phyloP scores from a whole-genome alignment of 179 eudicot genomes.

The Heliamphora pulchella region DNA sequence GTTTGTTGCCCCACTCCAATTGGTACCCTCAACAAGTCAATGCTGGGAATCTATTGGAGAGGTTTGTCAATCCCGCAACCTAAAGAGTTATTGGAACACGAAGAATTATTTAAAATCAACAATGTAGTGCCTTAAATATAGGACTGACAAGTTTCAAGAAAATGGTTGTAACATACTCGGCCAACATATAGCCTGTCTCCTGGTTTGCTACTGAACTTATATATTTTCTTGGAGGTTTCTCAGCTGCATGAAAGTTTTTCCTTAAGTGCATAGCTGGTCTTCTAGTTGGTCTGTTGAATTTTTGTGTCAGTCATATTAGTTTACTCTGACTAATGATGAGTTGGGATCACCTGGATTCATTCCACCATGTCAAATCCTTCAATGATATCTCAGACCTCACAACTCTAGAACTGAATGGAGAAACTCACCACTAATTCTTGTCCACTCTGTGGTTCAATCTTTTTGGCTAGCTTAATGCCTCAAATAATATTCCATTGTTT shows the following conservation, averaged over 20 bases:
- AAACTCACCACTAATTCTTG: neutral
- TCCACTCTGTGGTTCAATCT: too few species aligned
- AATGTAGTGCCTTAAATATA: neutral
- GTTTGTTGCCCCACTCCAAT: neutral
- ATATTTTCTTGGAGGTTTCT: too few species aligned
- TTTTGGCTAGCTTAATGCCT: too few species aligned
- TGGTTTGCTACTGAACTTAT: neutral
- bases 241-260: neutral
- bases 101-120: neutral
- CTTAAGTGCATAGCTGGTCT: neutral
- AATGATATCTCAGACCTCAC: neutral
- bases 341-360: neutral
- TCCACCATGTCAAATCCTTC: neutral
- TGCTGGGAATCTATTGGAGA: neutral
- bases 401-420: neutral
- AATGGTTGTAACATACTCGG: neutral
- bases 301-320: neutral
- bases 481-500: too few species aligned
- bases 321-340: neutral
- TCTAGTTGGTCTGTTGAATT: neutral
- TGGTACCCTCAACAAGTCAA: neutral
- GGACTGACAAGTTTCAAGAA: neutral
- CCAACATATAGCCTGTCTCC: neutral
- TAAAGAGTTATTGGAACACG: neutral
- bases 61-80: neutral